phyloP scores from a whole-genome alignment of 345 rosid species.

The Garcia nutans region DNA sequence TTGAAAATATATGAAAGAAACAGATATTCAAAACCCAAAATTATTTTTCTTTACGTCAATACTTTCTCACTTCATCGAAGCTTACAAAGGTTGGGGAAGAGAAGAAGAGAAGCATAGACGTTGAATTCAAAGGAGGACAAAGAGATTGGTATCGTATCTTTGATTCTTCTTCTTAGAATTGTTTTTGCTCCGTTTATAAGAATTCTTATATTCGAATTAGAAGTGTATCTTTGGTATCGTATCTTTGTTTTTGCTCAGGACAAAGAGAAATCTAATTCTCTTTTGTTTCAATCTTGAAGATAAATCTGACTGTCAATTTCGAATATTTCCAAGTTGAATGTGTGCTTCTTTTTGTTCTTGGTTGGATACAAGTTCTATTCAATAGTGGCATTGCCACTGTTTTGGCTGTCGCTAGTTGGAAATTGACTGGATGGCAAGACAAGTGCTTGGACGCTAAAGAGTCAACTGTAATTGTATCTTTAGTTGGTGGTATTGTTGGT shows the following conservation, averaged over 20 bases:
- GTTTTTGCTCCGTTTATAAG: background rate
- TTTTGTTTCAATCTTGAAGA: background rate
- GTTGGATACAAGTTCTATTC: constrained; percentile 83
- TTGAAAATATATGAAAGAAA: too few species aligned
- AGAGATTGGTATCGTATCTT: constrained; percentile 62
- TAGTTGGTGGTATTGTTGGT: constrained; percentile 86
- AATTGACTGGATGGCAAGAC: constrained; percentile 63
- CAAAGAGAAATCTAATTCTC: background rate
- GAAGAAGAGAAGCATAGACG: constrained; percentile 71
- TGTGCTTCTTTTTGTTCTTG: constrained; percentile 25
- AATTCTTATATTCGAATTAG: too few species aligned
- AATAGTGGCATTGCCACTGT: constrained; percentile 72
- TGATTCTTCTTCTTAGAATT: background rate
- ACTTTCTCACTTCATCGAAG: constrained; percentile 78
- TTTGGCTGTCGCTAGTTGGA: constrained; percentile 51
- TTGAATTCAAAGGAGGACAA: constrained; percentile 91
- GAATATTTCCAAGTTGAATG: constrained; percentile 9
- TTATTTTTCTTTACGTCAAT: too few species aligned
- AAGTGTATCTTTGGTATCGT: too few species aligned
- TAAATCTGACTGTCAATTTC: background rate
- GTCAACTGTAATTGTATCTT: constrained; percentile 48
- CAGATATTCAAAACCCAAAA: too few species aligned
- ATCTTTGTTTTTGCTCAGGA: too few species aligned
- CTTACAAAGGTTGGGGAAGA: constrained; percentile 88
- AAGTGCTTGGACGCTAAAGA: constrained; percentile 68